A percentile compares a stretch with the other conserved stretches of the same genome.
Conservation (phyloP, 2,329 filamentous ascomycete species). For the Tolypocladium cylindrosporum region DNA sequence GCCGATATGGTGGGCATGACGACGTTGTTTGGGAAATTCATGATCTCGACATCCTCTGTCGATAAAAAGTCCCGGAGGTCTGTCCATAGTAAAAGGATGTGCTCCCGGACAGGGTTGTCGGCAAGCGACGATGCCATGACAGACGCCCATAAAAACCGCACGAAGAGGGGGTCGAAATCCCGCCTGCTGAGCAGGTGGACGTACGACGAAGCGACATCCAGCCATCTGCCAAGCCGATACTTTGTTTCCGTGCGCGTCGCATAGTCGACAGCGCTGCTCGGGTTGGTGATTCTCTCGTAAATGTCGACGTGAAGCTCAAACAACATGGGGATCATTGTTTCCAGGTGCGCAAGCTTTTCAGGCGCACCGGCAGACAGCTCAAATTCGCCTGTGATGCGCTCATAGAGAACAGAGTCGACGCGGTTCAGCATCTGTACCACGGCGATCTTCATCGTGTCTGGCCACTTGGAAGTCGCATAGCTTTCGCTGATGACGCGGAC, state of each 20-base stretch:
- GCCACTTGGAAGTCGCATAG: constrained; percentile 47
- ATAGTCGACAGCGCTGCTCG: constrained; percentile 42
- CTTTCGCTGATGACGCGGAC: constrained; percentile 36
- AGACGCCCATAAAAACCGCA: constrained; percentile 49
- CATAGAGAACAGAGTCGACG: constrained; percentile 42
- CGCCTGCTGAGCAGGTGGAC: constrained; percentile 25
- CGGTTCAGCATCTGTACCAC: constrained; percentile 47
- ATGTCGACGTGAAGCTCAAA: constrained; percentile 54
- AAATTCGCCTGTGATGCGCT: constrained; percentile 33
- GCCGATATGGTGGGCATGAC: constrained; percentile 81
- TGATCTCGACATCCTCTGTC: constrained; percentile 29
- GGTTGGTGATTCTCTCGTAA: constrained; percentile 47
- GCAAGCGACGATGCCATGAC: constrained; percentile 42
- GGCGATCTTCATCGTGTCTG: constrained; percentile 43
- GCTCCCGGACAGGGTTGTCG: constrained; percentile 43
- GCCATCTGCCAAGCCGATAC: constrained; percentile 40
- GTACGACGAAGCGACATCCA: constrained; percentile 36
- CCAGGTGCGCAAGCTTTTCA: constrained; percentile 22
- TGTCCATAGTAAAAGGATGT: constrained; percentile 48
- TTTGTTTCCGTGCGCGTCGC: constrained; percentile 38
- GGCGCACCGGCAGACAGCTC: constrained; percentile 13
- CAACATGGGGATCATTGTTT: constrained; percentile 43
- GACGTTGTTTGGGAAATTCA: constrained; percentile 70
- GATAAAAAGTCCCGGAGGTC: constrained; percentile 43
- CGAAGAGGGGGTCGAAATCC: constrained; percentile 27